These are phyloP conservation scores for Acidomyces sp. DNA, from an alignment of 495 filamentous ascomycete species.

Conservation along the genomic window DNA sequence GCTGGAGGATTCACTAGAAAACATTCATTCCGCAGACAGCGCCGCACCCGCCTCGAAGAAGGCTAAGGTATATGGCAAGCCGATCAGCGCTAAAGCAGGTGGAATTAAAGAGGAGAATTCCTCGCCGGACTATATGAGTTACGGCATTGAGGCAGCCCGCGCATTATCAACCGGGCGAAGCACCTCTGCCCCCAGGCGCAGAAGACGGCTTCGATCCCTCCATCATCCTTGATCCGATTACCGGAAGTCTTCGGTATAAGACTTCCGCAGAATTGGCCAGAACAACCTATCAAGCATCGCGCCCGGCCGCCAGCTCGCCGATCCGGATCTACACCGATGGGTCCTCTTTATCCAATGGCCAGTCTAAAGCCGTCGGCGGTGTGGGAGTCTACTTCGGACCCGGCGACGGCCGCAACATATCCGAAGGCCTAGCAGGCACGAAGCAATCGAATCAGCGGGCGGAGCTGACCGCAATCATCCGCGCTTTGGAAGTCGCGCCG, in stretches of 20 bases:
- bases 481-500: conserved; percentile 66
- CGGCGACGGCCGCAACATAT: conserved; percentile 66
- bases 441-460: conserved; percentile 89
- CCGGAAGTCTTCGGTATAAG: conserved; percentile 50
- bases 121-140: too few relatives aligned
- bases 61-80: conserved; percentile 27
- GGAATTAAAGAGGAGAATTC: conserved; percentile 16
- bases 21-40: conserved; percentile 14
- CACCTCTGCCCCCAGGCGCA: conserved; percentile 40
- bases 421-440: conserved; percentile 60
- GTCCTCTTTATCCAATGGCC: conserved; percentile 66
- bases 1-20: conserved; percentile 9
- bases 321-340: conserved; percentile 83
- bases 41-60: conserved; percentile 24
- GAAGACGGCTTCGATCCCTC: conserved; percentile 53
- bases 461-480: conserved; percentile 75
- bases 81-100: conserved; percentile 9
- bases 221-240: conserved; percentile 40
- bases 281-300: conserved; percentile 32
- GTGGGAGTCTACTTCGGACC: conserved; percentile 80
- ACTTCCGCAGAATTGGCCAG: conserved; percentile 34
- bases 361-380: conserved; percentile 55
- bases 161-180: conserved; percentile 41
- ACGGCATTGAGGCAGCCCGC: conserved; percentile 20
- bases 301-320: conserved; percentile 30